phyloP scores from a whole-genome alignment of 352 stramenopile species.

The Phytophthora syringae region DNA sequence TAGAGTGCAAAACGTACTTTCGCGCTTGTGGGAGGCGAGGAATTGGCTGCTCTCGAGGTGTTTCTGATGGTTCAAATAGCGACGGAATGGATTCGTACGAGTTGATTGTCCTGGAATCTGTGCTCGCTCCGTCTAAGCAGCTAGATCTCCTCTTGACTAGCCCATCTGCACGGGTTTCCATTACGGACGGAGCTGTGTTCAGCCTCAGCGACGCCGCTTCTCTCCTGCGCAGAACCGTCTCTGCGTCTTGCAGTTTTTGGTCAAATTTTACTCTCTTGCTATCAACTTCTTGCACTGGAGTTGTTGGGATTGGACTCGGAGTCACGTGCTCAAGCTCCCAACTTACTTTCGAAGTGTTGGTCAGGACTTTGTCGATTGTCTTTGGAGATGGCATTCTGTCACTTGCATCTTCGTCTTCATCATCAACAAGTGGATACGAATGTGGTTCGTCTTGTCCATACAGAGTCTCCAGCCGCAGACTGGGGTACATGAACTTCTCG shows the following conservation, averaged over 20 bases:
- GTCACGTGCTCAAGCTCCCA: conserved; percentile 59
- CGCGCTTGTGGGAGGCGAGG: conserved; percentile 61
- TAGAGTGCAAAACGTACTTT: conserved; percentile 46
- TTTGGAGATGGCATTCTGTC: conserved; percentile 37
- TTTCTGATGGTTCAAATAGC: conserved; percentile 37
- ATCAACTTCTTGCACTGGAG: conserved; percentile 30
- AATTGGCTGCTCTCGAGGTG: conserved; percentile 48
- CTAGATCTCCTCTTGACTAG: background rate
- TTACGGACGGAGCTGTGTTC: background rate
- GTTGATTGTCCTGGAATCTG: background rate
- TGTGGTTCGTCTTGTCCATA: conserved; percentile 29
- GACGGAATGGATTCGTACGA: conserved; percentile 3
- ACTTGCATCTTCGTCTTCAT: background rate
- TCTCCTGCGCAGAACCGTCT: conserved; percentile 55
- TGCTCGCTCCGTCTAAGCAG: background rate
- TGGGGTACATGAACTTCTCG: conserved; percentile 82
- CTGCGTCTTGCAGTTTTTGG: conserved; percentile 62
- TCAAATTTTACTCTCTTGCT: conserved; percentile 53
- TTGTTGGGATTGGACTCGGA: conserved; percentile 34
- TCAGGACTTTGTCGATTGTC: conserved; percentile 45
- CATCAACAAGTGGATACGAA: background rate
- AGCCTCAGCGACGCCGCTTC: conserved; percentile 31
- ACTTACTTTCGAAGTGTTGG: conserved; percentile 47
- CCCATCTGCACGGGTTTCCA: background rate
- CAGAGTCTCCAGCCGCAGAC: conserved; percentile 57